A percentile compares a stretch with the other conserved stretches of the same genome.
phyloP scores from a whole-genome alignment of 2,329 filamentous ascomycete species.

The Penicillium sp. region DNA sequence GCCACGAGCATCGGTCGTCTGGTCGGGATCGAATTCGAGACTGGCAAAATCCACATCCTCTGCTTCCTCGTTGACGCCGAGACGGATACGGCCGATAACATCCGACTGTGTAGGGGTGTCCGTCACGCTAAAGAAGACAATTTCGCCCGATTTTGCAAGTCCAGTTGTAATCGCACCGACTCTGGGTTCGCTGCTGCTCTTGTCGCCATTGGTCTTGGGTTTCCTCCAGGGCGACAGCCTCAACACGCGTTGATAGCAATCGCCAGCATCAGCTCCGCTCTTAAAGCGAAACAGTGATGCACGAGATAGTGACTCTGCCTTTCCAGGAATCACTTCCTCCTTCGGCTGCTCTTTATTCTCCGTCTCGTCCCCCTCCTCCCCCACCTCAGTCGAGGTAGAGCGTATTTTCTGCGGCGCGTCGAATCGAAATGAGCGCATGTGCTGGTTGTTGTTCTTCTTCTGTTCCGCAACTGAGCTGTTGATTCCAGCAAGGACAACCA shows the following conservation, averaged over 20 bases:
- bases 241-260: constrained; percentile 61
- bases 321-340: constrained; percentile 25
- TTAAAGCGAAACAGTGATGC: constrained; percentile 51
- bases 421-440: constrained; percentile 75
- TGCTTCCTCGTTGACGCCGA: constrained; percentile 54
- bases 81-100: constrained; percentile 54
- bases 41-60: constrained; percentile 47
- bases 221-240: constrained; percentile 55
- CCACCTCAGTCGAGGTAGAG: constrained; percentile 1
- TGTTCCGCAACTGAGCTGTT: constrained; percentile 76
- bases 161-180: constrained; percentile 79
- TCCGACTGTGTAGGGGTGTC: constrained; percentile 53
- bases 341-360: constrained; percentile 19
- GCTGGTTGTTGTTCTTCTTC: constrained; percentile 74
- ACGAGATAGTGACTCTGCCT: constrained; percentile 51
- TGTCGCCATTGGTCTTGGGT: background rate
- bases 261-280: constrained; percentile 35
- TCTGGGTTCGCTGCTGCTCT: constrained; percentile 54
- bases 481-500: constrained; percentile 71
- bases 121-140: constrained; percentile 75
- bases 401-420: constrained; percentile 47
- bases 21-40: constrained; percentile 24
- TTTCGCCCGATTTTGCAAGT: constrained; percentile 71
- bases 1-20: constrained; percentile 14
- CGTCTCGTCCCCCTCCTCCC: constrained; percentile 17